Evolutionary conservation across 208 protist species (phyloP).

Genomic region (Leishmania tropica): DNA sequence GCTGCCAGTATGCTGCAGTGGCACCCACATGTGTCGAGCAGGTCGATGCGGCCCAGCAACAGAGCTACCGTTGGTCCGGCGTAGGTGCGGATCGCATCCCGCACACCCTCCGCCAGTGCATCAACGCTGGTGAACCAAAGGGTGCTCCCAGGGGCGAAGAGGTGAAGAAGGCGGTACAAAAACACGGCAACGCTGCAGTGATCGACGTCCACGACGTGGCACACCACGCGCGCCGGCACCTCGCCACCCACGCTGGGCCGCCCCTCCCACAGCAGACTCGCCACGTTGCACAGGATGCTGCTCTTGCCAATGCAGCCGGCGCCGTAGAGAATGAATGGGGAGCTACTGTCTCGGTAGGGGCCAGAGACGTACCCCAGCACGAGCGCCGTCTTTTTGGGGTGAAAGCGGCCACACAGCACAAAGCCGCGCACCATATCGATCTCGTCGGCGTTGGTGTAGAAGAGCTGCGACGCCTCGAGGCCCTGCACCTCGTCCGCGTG

Average conservation of each 20-base stretch:
- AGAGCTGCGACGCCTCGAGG: constrained; percentile 23
- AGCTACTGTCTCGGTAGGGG: constrained; percentile 32
- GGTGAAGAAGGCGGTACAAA: constrained; percentile 61
- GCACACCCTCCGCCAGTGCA: constrained; percentile 47
- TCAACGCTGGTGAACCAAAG: constrained; percentile 45
- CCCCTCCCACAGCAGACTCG: constrained; percentile 29
- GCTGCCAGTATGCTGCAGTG: constrained; percentile 39
- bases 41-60: constrained; percentile 60
- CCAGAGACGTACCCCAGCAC: constrained; percentile 44
- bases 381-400: constrained; percentile 38
- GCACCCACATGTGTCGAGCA: constrained; percentile 62
- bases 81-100: constrained; percentile 53
- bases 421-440: constrained; percentile 19
- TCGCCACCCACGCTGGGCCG: constrained; percentile 10
- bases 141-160: constrained; percentile 35
- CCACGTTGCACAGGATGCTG: constrained; percentile 58
- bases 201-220: constrained; percentile 35
- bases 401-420: constrained; percentile 19
- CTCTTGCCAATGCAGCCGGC: constrained; percentile 57
- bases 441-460: constrained; percentile 25
- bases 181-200: constrained; percentile 61
- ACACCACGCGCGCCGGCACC: constrained; percentile 39
- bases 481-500: constrained; percentile 8
- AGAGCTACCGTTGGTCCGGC: constrained; percentile 52
- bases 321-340: constrained; percentile 79